These are phyloP conservation scores for Carex littledalei DNA, from an alignment of 176 grass and related monocot genomes.

Conservation along the genomic window DNA sequence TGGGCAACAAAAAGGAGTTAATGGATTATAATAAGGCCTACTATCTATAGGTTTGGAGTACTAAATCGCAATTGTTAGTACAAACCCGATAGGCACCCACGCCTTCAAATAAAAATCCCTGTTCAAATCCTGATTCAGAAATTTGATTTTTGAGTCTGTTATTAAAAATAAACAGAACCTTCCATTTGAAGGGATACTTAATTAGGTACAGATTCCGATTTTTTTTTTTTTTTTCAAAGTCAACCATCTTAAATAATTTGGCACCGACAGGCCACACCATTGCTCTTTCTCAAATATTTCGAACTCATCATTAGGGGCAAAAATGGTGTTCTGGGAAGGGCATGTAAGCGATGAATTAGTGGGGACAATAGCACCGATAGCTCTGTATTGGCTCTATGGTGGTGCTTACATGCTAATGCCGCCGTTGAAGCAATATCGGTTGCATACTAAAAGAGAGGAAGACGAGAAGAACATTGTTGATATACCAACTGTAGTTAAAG, in stretches of 20 bases:
- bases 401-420: constrained; percentile 24
- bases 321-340: constrained; percentile 23
- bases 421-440: constrained; percentile 6
- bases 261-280: not conserved
- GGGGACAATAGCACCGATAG: constrained; percentile 21
- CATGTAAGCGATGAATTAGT: constrained; percentile 26
- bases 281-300: not conserved
- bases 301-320: not conserved
- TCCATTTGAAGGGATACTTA: not conserved
- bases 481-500: constrained; percentile 10
- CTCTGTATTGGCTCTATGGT: constrained; percentile 31
- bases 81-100: not conserved
- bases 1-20: too few relatives aligned
- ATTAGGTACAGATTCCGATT: not conserved
- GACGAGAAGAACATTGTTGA: constrained; percentile 26
- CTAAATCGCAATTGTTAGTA: not conserved
- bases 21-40: not conserved
- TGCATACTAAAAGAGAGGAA: constrained; percentile 30
- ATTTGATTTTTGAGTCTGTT: too few relatives aligned
- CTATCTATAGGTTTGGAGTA: not conserved
- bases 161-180: too few relatives aligned
- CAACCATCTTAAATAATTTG: not conserved
- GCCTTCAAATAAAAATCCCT: not conserved
- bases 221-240: not conserved
- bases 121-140: too few relatives aligned